phyloP scores from a whole-genome alignment of 2,329 filamentous ascomycete genomes.

The Fonsecaea multimorphosa region DNA sequence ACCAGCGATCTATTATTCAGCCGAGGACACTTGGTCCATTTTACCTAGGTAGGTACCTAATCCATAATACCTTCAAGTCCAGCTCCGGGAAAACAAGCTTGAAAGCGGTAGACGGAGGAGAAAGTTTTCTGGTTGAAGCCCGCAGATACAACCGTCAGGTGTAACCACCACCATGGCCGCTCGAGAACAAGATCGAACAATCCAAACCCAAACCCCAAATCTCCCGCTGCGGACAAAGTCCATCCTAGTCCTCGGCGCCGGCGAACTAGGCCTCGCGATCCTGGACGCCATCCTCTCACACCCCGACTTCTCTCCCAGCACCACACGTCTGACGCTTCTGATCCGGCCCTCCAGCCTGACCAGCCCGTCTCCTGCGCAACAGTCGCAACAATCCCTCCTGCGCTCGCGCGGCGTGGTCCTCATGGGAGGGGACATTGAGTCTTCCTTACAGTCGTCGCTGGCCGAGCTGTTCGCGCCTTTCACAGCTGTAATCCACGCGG shows the following conservation, averaged over 20 bases:
- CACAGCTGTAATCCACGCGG: constrained; percentile 62
- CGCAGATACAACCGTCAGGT: no score
- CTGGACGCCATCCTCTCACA: constrained; percentile 59
- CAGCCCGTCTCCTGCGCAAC: constrained; percentile 48
- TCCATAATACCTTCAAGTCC: no score
- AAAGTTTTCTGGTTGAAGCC: no score
- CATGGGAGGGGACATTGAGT: constrained; percentile 54
- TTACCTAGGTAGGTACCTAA: no score
- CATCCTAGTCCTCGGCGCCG: constrained; percentile 64
- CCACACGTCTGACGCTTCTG: constrained; percentile 57
- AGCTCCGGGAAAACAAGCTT: no score
- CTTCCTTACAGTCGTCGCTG: constrained; percentile 47
- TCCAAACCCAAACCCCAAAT: no score
- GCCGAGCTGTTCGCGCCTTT: constrained; percentile 49
- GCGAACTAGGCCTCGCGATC: constrained; percentile 65
- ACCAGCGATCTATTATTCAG: no score
- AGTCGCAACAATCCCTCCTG: constrained; percentile 42
- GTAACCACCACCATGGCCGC: no score
- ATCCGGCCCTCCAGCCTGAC: constrained; percentile 59
- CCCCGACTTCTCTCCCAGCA: constrained; percentile 45
- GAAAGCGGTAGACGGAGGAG: no score
- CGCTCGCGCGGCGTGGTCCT: constrained; percentile 49
- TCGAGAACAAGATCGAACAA: background rate
- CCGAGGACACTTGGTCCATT: no score
- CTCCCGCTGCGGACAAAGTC: constrained; percentile 20